Conservation (phyloP, 2,329 filamentous ascomycete genomes). For the Trichoderma breve region DNA sequence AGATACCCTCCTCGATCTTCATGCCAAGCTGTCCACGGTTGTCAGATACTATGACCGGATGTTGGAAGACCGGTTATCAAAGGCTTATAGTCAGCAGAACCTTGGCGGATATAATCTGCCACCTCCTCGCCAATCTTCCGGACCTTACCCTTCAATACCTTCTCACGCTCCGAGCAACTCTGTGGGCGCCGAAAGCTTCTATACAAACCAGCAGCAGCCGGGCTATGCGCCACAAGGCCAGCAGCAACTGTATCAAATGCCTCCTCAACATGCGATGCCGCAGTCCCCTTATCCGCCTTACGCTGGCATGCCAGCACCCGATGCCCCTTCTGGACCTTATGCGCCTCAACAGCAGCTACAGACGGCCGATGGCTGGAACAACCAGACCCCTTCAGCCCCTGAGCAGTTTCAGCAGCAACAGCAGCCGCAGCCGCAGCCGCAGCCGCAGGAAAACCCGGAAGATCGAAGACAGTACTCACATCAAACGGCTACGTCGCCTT, state of each 20-base stretch:
- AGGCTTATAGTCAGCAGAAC: conserved; percentile 81
- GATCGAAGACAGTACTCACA: conserved; percentile 33
- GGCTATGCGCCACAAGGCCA: conserved; percentile 45
- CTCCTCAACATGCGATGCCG: conserved; percentile 33
- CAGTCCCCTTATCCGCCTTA: conserved; percentile 47
- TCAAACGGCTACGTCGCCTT: conserved; percentile 29
- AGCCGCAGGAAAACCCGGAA: conserved; percentile 25
- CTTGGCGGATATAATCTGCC: conserved; percentile 63
- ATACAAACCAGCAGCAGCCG: conserved; percentile 66
- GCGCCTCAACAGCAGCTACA: conserved; percentile 47
- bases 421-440: not conserved
- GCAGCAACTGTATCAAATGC: conserved; percentile 29
- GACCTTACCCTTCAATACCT: conserved; percentile 70
- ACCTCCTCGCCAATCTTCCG: conserved; percentile 50
- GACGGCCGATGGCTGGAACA: conserved; percentile 52
- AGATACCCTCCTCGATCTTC: conserved; percentile 91
- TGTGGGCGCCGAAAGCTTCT: conserved; percentile 73
- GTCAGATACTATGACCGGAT: conserved; percentile 97
- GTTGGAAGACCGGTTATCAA: conserved; percentile 92
- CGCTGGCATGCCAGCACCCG: conserved; percentile 36
- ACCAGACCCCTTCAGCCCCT: conserved; percentile 38
- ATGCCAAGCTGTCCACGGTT: conserved; percentile 92
- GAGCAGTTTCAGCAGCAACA: conserved; percentile 29
- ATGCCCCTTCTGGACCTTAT: conserved; percentile 44
- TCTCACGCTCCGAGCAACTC: conserved; percentile 47